These are phyloP conservation scores for Boletus bicolor DNA, from an alignment of 768 basidiomycete species.

Conservation along the genomic window DNA sequence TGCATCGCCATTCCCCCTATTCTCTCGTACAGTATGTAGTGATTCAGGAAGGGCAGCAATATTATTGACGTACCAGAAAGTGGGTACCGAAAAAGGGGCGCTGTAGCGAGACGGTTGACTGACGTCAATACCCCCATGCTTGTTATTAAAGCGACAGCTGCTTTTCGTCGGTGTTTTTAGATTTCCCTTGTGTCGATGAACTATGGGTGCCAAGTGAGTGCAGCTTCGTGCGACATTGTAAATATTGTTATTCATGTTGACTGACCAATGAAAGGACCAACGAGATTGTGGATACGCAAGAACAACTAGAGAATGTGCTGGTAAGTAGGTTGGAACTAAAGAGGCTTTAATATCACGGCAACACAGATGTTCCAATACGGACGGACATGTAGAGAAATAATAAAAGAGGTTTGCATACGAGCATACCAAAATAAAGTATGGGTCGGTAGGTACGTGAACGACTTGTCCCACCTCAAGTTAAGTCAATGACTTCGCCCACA, in stretches of 20 bases:
- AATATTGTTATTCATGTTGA: neutral
- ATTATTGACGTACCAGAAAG: conserved; percentile 6
- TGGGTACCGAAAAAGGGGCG: neutral
- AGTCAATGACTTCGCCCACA: conserved; percentile 29
- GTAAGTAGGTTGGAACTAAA: neutral
- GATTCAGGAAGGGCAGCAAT: neutral
- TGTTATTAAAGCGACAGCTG: neutral
- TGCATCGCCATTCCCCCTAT: conserved; percentile 1
- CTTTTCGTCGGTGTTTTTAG: neutral
- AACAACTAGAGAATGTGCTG: neutral
- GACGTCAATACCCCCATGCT: neutral
- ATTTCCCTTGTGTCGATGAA: neutral
- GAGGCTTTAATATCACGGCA: neutral
- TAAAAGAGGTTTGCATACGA: neutral
- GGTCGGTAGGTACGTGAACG: neutral
- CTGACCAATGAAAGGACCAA: neutral
- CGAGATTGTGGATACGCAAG: neutral
- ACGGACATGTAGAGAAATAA: neutral
- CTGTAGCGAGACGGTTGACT: neutral
- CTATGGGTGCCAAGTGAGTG: neutral
- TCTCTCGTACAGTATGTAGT: neutral
- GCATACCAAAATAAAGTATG: neutral
- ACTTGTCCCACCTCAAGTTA: conserved; percentile 23
- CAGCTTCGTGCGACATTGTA: neutral
- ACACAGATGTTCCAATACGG: neutral